Evolutionary conservation across 1,284 basidiomycete species (phyloP), one percentile per base, ranked within the genome.

Genomic region (Hemileia vastatrix): DNA sequence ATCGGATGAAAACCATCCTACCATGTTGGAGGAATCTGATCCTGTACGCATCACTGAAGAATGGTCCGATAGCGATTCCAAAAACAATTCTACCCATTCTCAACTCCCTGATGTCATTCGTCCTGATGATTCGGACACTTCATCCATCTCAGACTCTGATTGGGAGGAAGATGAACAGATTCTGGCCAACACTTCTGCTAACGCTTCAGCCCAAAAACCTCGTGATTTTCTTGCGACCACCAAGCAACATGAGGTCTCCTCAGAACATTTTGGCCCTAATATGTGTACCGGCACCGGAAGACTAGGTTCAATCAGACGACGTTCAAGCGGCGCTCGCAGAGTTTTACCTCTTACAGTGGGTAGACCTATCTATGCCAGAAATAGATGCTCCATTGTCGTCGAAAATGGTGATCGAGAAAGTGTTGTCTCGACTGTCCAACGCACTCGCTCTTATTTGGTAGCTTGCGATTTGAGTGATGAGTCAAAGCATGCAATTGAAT

Each of bases 381-480:
- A 61, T 33, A 36, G 59, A 1, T 61, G 59, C 24, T 48, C 59
- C 2, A 61, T 61, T 32, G 54, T 52, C 45, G 54, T 61, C 15
- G 59, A 61, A 61, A 51, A 61, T 27, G 59, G 59, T 6, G 45
- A 61, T 49, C 43, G 52, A 45, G 23, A 18, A 2, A 21, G 49
- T 32, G 59, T 31, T 11, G 43, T 50, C 13, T 19, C 54, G 23
- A 47, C 54, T 36, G 51, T 45, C 6, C 51, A 52, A 33, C 23
- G 59, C 13, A 48, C 59, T 48, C 36, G 59, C 1, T 61, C 54
- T 21, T 61, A 61, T 54, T 21, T 61, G 18, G 59, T 61, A 13
- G 59, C 59, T 21, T 53, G 59, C 52, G 59, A 61, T 40, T 50
- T 61, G 15, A 61, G 59, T 45, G 59, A 61, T 4, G 59, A 61